Evolutionary conservation across 495 filamentous ascomycete genomes (phyloP), one percentile per base, ranked within the genome.

Genomic region (Ramalina peruviana): DNA sequence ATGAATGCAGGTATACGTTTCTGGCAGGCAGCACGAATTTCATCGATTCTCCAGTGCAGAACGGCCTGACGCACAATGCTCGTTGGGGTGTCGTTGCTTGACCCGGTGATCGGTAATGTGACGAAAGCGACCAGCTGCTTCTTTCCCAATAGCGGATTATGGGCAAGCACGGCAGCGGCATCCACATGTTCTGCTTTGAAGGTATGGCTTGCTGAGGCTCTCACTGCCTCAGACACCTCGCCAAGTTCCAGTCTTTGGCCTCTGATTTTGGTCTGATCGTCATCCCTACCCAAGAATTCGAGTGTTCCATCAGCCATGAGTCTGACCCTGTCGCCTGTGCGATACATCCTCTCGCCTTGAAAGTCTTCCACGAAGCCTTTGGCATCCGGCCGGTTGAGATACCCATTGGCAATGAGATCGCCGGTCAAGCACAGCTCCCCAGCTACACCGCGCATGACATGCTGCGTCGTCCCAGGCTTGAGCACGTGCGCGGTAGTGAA

Each of bases 401-500:
- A 96, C 0, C 88, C 89, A 55, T 82, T 87, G 6, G 83, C 89
- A 30, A 96, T 87, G 5, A 96, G 70, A 50, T 80, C 83, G 0
- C 89, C 89, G 5, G 83, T 84, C 27, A 94, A 79, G 57, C 87
- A 94, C 5, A 96, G 75, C 60, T 96, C 89, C 19, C 89, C 89
- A 30, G 90, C 71, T 7, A 76, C 82, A 6, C 89, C 88, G n/a
- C 80, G 72, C 6, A 89, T 63, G 7, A 88, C 83, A 1, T 84
- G 81, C 3, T 63, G 61, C n/a, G 80, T 71, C 0, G 83, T 80
- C 0, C 75, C 76, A 3, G 80, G 83, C 6, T 72, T 65, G n/a
- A 95, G 65, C 25, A 96, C 83, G 57, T 80, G 90, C 1, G 82
- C 80, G 0, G 82, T 83, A 6, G 92, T 87, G 45, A 93, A 90